Conservation (phyloP, 768 basidiomycete genomes). For the Epithele typhae region DNA sequence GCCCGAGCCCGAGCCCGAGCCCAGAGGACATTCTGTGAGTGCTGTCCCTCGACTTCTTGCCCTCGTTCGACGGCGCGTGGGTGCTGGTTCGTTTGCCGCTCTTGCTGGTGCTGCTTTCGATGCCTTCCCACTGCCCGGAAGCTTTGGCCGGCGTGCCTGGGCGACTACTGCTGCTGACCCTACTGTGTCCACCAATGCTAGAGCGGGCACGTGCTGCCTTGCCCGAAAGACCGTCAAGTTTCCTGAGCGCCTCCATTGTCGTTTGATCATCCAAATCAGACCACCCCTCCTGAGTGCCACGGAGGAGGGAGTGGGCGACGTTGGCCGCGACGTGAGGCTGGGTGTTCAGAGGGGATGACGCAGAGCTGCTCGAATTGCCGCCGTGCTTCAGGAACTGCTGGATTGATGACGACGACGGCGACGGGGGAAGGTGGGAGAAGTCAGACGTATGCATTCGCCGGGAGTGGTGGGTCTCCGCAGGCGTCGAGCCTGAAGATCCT, state of each 20-base stretch:
- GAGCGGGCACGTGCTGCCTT: slow-evolving; percentile 74
- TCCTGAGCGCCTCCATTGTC: slow-evolving; percentile 87
- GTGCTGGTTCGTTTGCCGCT: slow-evolving; percentile 29
- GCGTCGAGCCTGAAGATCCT: slow-evolving; percentile 63
- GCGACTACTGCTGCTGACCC: slow-evolving; percentile 52
- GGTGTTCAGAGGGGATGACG: slow-evolving; percentile 33
- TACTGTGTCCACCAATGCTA: slow-evolving; percentile 46
- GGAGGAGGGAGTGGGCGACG: slow-evolving; percentile 80
- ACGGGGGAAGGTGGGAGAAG: slow-evolving; percentile 88
- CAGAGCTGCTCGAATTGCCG: slow-evolving; percentile 35
- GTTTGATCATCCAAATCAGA: slow-evolving; percentile 83
- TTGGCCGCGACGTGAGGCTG: slow-evolving; percentile 50
- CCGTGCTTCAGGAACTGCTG: slow-evolving; percentile 73
- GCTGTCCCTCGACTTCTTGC: slow-evolving; percentile 36
- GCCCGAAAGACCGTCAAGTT: slow-evolving; percentile 83
- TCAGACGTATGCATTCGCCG: slow-evolving; percentile 70
- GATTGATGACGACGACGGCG: slow-evolving; percentile 86
- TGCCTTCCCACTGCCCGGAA: slow-evolving; percentile 72
- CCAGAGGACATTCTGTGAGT: slow-evolving; percentile 37
- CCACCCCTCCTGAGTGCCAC: slow-evolving; percentile 90
- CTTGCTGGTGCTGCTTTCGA: slow-evolving; percentile 37
- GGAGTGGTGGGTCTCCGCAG: slow-evolving; percentile 41
- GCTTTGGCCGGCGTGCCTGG: slow-evolving; percentile 70
- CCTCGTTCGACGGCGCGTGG: slow-evolving; percentile 38
- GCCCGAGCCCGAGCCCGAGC: slow-evolving; percentile 23